Evolutionary conservation across 441 rosid species (phyloP).

Genomic region (Sinapis alba): DNA sequence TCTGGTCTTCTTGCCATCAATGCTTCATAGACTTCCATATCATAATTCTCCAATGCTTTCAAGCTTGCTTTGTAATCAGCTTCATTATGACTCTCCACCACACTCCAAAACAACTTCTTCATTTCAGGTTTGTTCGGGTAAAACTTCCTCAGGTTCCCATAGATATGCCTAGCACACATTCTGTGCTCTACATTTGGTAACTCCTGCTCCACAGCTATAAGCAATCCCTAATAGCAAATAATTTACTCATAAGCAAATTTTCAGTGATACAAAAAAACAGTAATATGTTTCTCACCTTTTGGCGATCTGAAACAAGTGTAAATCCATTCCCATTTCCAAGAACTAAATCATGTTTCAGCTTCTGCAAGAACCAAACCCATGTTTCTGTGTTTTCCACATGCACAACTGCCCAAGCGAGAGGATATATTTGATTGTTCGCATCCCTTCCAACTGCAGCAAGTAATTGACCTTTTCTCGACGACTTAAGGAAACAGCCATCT

Average conservation of each 20-base stretch:
- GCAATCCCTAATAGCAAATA: neutral
- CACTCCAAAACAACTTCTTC: neutral
- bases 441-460: neutral
- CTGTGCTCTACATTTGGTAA: neutral
- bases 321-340: neutral
- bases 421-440: neutral
- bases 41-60: neutral
- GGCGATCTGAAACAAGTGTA: neutral
- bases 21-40: neutral
- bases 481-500: neutral
- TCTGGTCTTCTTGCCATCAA: neutral
- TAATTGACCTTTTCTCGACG: too few relatives aligned
- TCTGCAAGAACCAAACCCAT: neutral
- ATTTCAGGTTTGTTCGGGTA: neutral
- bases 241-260: too few relatives aligned
- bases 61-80: neutral
- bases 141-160: neutral
- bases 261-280: too few relatives aligned
- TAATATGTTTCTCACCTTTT: neutral
- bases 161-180: neutral
- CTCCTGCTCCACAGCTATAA: neutral
- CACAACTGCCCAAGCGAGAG: neutral
- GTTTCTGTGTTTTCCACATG: neutral
- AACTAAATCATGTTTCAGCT: neutral
- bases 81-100: neutral